phyloP scores from a whole-genome alignment of 257 asterid genomes.

The Cordia subcordata region DNA sequence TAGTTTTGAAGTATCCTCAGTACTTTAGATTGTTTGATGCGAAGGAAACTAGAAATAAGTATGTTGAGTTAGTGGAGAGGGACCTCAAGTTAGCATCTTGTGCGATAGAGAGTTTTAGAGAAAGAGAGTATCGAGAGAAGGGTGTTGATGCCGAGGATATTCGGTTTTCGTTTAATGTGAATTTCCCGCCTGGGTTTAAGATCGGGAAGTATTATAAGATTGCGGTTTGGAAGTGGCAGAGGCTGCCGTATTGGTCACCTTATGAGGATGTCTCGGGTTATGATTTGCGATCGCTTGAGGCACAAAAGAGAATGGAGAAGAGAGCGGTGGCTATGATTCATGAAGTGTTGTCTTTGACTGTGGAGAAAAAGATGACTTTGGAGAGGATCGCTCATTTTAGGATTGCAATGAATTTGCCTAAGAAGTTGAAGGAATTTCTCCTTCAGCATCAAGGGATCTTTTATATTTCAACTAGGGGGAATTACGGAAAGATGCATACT shows the following conservation, averaged over 20 bases:
- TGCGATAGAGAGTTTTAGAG: conserved; percentile 67
- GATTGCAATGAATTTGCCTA: conserved; percentile 73
- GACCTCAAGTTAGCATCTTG: conserved; percentile 50
- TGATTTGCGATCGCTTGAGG: conserved; percentile 81
- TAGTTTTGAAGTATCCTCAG: conserved; percentile 56
- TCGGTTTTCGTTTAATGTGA: conserved; percentile 63
- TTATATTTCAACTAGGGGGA: conserved; percentile 76
- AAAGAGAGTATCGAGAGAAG: conserved; percentile 58
- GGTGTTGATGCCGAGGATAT: conserved; percentile 79
- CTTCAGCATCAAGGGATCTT: conserved; percentile 90
- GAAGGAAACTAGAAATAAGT: conserved; percentile 78
- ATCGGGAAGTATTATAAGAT: conserved; percentile 77
- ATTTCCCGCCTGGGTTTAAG: conserved; percentile 89
- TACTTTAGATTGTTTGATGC: conserved; percentile 74
- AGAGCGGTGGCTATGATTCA: conserved; percentile 81
- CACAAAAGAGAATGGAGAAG: conserved; percentile 90
- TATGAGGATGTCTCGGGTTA: conserved; percentile 72
- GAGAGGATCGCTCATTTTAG: conserved; percentile 85
- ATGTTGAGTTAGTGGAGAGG: conserved; percentile 60
- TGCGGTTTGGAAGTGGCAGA: conserved; percentile 95
- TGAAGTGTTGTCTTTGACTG: conserved; percentile 57
- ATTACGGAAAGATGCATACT: conserved; percentile 76
- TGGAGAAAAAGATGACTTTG: conserved; percentile 72
- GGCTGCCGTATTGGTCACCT: conserved; percentile 93
- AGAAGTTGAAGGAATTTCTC: conserved; percentile 76